phyloP scores from a whole-genome alignment of 768 basidiomycete species.

The Lactifluus echinatus region DNA sequence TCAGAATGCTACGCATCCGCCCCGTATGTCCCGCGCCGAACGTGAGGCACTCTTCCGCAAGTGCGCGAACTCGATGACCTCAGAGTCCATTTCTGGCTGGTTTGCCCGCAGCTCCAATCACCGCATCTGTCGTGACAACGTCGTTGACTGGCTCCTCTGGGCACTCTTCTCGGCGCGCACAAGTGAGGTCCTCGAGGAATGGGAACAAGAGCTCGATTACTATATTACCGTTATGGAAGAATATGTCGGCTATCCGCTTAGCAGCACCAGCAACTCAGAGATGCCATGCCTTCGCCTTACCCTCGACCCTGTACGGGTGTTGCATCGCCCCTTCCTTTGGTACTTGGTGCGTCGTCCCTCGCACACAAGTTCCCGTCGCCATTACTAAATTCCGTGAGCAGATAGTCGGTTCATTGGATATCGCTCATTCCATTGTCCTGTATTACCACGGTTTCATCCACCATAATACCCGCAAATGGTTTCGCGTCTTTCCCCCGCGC shows the following conservation, averaged over 20 bases:
- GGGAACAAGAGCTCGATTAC: slow-evolving; percentile 42
- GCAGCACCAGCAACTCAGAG: slow-evolving; percentile 32
- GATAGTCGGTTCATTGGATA: slow-evolving; percentile 49
- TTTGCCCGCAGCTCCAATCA: slow-evolving; percentile 32
- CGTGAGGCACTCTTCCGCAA: slow-evolving; percentile 41
- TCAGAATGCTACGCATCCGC: slow-evolving; percentile 30
- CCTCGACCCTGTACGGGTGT: slow-evolving; percentile 45
- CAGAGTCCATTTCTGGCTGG: slow-evolving; percentile 41
- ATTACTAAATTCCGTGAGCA: slow-evolving; percentile 21
- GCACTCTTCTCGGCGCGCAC: slow-evolving; percentile 43
- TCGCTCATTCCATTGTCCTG: slow-evolving; percentile 34
- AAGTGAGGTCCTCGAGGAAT: slow-evolving; percentile 28
- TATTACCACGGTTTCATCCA: slow-evolving; percentile 44
- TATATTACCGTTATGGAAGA: slow-evolving; percentile 38
- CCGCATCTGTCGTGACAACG: slow-evolving; percentile 38
- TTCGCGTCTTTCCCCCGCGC: slow-evolving; percentile 46
- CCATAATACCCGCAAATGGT: slow-evolving; percentile 32
- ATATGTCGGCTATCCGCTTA: slow-evolving; percentile 33
- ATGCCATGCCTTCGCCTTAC: slow-evolving; percentile 43
- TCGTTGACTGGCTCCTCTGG: slow-evolving; percentile 58
- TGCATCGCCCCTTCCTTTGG: slow-evolving; percentile 58
- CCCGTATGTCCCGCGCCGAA: slow-evolving; percentile 32
- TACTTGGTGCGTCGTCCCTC: slow-evolving; percentile 36
- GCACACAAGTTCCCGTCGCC: neutral
- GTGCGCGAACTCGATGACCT: slow-evolving; percentile 28